phyloP scores from a whole-genome alignment of 257 asterid genomes.

The Scutellaria baicalensis region DNA sequence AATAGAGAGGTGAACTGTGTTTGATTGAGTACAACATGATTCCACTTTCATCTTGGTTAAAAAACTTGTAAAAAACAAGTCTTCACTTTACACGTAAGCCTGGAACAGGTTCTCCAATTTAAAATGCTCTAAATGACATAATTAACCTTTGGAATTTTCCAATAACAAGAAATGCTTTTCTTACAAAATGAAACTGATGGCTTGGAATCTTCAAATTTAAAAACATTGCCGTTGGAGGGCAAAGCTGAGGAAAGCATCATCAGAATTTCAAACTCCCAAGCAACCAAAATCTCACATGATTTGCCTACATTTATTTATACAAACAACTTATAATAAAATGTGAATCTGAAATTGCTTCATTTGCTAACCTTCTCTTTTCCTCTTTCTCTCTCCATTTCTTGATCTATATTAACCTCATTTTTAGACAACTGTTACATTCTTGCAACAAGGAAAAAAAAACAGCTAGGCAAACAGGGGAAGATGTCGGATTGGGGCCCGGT shows the following conservation, averaged over 20 bases:
- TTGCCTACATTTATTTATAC: not conserved
- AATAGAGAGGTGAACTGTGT: no score
- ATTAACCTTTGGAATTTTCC: not conserved
- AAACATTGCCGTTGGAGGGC: constrained; percentile 10
- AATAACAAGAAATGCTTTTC: not conserved
- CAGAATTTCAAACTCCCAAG: constrained; percentile 23
- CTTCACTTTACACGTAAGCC: no score
- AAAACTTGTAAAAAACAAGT: no score
- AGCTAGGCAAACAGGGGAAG: not conserved
- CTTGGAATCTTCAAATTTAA: not conserved
- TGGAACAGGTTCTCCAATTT: not conserved
- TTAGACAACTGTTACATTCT: not conserved
- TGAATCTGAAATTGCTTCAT: constrained; percentile 33
- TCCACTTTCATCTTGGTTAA: no score
- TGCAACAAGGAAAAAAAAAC: not conserved
- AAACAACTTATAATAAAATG: constrained; percentile 8
- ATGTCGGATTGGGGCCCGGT: constrained; percentile 98
- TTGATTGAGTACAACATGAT: no score
- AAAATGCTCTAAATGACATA: not conserved
- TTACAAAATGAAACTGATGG: not conserved
- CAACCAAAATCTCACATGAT: constrained; percentile 25
- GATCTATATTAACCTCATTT: constrained; percentile 7
- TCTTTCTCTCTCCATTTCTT: not conserved
- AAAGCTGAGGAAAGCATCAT: not conserved
- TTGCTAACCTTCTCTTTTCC: constrained; percentile 12